Evolutionary conservation across 495 filamentous ascomycete species (phyloP).

Genomic region (Astrothelium subdiscretum): DNA sequence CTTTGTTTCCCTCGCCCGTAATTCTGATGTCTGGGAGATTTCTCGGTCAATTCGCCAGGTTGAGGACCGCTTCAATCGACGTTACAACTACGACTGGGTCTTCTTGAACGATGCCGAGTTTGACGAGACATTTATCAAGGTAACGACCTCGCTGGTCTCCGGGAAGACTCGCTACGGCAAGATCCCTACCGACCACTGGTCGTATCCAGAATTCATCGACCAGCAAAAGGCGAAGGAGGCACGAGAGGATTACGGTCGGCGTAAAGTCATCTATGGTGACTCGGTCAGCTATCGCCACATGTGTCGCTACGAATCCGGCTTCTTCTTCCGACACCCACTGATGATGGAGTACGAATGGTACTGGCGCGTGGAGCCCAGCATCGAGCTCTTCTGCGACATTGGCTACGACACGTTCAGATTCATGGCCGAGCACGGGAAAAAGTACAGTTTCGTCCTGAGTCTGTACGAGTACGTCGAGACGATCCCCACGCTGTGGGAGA

Average conservation of each 20-base stretch:
- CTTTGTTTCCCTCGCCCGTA: constrained; percentile 90
- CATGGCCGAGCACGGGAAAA: constrained; percentile 35
- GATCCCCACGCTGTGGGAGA: constrained; percentile 91
- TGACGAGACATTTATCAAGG: constrained; percentile 79
- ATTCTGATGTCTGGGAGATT: constrained; percentile 92
- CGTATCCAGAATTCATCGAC: constrained; percentile 43
- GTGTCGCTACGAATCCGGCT: constrained; percentile 38
- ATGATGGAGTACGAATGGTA: constrained; percentile 38
- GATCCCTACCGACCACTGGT: constrained; percentile 40
- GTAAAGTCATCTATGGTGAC: constrained; percentile 64
- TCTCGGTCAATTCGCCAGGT: constrained; percentile 86
- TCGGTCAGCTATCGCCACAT: constrained; percentile 50
- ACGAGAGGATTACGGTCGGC: constrained; percentile 40
- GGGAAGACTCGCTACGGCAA: constrained; percentile 81
- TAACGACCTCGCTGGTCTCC: constrained; percentile 80
- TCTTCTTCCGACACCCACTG: constrained; percentile 37
- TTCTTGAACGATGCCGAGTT: constrained; percentile 95
- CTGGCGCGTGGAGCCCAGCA: constrained; percentile 36
- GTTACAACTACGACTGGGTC: constrained; percentile 97
- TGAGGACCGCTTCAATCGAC: constrained; percentile 93
- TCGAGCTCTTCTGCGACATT: constrained; percentile 38
- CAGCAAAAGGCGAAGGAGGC: constrained; percentile 44
- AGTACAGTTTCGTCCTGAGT: constrained; percentile 33
- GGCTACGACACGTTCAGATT: constrained; percentile 36
- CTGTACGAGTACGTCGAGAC: constrained; percentile 93